Evolutionary conservation across 2,329 filamentous ascomycete species (phyloP), one percentile per base, ranked within the genome.

Genomic region (Dactylonectria estremocensis): DNA sequence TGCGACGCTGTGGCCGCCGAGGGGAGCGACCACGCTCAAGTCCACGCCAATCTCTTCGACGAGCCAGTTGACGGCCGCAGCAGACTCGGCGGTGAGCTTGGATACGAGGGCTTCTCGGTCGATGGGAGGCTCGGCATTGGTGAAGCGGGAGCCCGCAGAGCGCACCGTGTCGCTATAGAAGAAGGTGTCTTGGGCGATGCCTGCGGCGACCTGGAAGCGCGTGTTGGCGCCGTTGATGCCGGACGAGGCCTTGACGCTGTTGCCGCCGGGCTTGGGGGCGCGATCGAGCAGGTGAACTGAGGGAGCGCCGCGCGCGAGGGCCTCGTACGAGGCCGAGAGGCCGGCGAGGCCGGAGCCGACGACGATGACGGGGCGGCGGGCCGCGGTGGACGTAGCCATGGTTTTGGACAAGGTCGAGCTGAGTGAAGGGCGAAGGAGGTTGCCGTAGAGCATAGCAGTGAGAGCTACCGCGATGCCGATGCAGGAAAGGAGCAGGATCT

Each of bases 311-410:
- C 85, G 82, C 3, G 82, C 78, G 5, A 91, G 80, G 7, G 91
- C 86, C 66, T 88, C 83, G 46, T 87, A 85, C 3, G 89, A 86
- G 18, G 90, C 89, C 1, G 87, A 85, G 1, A 92, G 82, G 3
- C 90, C 90, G 6, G 90, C 89, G 0, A 92, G 86, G 16, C 90
- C 90, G 5, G 89, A 89, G 53, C 90, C 90, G n/a, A 92, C 86
- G 2, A 91, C 82, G 20, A 92, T 87, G 18, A 90, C 87, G 31
- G 77, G 79, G 16, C 69, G 69, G 14, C 64, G 40, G 8, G 59
- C 16, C 11, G 65, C 48, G 3, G 70, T 22, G 9, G 68, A 70
- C 1, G 73, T 69, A 7, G 74, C 58, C 74, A 76, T 76, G 24
- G 73, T 74, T 49, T 76, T 76, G 61, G 74, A 74, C 48, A 76